Evolutionary conservation across 2,329 filamentous ascomycete genomes (phyloP).

Genomic region (Penicillium sp.): DNA sequence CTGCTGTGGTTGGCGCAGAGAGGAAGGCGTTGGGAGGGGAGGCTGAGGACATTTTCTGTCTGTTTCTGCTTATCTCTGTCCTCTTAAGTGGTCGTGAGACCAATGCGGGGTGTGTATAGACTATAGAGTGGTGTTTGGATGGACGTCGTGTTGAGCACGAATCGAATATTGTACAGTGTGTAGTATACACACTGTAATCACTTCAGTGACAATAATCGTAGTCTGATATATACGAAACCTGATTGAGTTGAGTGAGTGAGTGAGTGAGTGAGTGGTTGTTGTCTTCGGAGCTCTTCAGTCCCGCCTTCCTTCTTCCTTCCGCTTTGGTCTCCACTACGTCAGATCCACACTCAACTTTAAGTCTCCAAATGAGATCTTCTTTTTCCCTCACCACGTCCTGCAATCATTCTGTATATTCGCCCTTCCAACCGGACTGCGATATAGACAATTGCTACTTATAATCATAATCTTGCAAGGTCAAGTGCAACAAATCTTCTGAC

Average conservation of each 20-base stretch:
- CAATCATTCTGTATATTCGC: neutral
- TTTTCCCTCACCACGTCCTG: neutral
- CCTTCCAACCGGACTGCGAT: neutral
- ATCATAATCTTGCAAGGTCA: neutral
- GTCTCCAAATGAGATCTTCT: neutral
- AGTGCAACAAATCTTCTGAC: neutral
- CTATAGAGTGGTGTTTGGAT: too few relatives aligned
- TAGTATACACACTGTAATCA: too few relatives aligned
- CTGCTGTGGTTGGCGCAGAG: slow-evolving; percentile 12
- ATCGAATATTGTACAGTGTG: too few relatives aligned
- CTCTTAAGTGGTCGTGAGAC: neutral
- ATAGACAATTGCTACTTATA: neutral
- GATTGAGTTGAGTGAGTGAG: too few relatives aligned
- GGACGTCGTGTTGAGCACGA: too few relatives aligned
- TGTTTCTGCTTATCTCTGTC: too few relatives aligned
- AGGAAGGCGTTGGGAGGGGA: slow-evolving; percentile 10
- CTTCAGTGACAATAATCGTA: neutral
- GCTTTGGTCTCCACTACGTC: slow-evolving; percentile 9
- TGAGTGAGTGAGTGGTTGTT: neutral
- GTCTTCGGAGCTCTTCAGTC: neutral
- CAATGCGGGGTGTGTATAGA: neutral
- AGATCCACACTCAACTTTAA: too few relatives aligned
- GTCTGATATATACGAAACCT: neutral
- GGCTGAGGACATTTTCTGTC: neutral
- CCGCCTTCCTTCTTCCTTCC: too few relatives aligned